phyloP scores from a whole-genome alignment of 2,329 filamentous ascomycete genomes.

The Pleurostoma richardsiae region DNA sequence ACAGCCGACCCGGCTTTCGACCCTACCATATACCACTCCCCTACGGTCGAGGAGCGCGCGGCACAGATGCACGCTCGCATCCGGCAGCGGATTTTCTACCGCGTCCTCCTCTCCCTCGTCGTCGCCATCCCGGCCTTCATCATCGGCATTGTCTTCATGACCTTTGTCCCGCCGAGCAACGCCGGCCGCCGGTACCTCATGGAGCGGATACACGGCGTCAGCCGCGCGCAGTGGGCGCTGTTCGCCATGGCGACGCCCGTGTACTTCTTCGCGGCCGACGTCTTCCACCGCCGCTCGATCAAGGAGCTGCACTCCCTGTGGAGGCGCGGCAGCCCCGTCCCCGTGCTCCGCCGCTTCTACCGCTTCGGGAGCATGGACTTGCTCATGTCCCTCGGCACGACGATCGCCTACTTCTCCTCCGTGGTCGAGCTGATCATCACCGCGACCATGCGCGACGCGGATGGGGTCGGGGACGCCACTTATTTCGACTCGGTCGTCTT shows the following conservation, averaged over 20 bases:
- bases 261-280: conserved; percentile 79
- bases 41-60: conserved; percentile 77
- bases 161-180: conserved; percentile 59
- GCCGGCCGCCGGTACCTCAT: conserved; percentile 60
- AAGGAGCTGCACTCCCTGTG: conserved; percentile 76
- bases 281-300: conserved; percentile 74
- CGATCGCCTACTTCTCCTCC: conserved; percentile 68
- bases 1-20: conserved; percentile 60
- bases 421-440: conserved; percentile 49
- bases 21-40: conserved; percentile 69
- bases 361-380: conserved; percentile 96
- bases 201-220: conserved; percentile 65
- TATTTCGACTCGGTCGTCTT: conserved; percentile 65
- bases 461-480: neutral
- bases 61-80: conserved; percentile 66
- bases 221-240: conserved; percentile 70
- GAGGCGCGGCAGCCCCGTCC: conserved; percentile 68
- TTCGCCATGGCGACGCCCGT: conserved; percentile 79
- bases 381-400: conserved; percentile 82
- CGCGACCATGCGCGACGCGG: conserved; percentile 17
- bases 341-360: conserved; percentile 73
- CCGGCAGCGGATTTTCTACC: conserved; percentile 59
- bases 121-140: conserved; percentile 77
- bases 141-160: conserved; percentile 89
- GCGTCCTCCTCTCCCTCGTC: conserved; percentile 64